Evolutionary conservation across 345 rosid genomes (phyloP).

Genomic region (Rhodomyrtus tomentosa): DNA sequence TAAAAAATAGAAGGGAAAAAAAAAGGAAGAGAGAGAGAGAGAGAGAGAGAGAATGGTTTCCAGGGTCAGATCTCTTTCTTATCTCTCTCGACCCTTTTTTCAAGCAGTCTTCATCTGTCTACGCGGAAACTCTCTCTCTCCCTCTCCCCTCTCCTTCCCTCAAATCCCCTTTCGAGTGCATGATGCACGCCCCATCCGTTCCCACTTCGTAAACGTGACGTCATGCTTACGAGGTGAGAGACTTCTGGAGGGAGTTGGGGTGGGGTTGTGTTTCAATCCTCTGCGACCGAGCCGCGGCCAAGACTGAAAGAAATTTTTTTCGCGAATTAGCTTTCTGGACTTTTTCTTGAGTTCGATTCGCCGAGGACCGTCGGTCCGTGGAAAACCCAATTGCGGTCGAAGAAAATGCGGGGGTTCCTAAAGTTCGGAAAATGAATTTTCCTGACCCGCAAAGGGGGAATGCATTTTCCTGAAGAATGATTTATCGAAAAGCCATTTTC

Average conservation of each 20-base stretch:
- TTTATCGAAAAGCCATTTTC: neutral
- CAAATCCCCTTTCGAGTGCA: neutral
- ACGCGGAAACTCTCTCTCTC: constrained; percentile 69
- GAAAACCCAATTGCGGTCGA: neutral
- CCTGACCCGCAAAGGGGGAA: neutral
- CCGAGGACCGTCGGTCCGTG: neutral
- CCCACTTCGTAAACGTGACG: constrained; percentile 44
- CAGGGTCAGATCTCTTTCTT: neutral
- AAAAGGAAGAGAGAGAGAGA: too few relatives aligned
- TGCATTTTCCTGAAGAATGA: neutral
- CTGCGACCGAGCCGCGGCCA: neutral
- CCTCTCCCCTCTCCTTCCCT: neutral
- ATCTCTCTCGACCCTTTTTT: constrained; percentile 3
- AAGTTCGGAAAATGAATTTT: neutral
- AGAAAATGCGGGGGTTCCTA: neutral
- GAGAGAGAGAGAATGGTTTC: neutral
- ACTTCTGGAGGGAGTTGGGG: neutral
- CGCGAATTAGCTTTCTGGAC: too few relatives aligned
- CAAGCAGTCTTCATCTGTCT: constrained; percentile 38
- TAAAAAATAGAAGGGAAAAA: neutral
- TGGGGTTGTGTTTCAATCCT: neutral
- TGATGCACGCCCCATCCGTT: constrained; percentile 9
- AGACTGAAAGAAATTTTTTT: too few relatives aligned
- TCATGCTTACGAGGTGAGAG: constrained; percentile 32
- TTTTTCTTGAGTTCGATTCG: too few relatives aligned